Base-by-base conservation (phyloP, 306 rosid species). In the Quercus bicolor region DNA sequence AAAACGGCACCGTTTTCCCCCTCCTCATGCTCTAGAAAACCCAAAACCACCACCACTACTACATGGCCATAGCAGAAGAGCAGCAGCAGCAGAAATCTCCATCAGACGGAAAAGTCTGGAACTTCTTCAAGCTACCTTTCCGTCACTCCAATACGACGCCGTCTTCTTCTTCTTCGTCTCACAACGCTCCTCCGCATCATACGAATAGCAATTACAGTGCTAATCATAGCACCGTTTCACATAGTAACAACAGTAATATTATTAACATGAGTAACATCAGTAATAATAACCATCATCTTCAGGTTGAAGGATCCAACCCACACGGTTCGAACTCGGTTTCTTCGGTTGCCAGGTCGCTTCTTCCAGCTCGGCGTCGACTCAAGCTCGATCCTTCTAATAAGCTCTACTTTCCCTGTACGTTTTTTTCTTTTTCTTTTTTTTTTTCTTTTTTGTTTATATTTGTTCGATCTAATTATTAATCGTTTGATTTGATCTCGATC, bases 361-460 rank as follows among this genome's bases (percentile, higher is more conserved):
- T 96, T 51, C 99, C 91, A 0, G 88, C 93, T 33, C 93, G 98
- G 48, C 99, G 99, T 40, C 93, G 99, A 62, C 99, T 96, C 81
- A 96, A 90, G 93, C 99, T 96, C 68, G 99, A 96, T 88, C 99
- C 99, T 19, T 75, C 93, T 53, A 85, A 80, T 71, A 96, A 96
- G 85, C 99, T 96, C 64, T 96, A 86, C 86, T 96, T 96, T 70
- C 99, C 99, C 72, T 93, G 99, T 96, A 85, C 55, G 92, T 80
- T 28, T n/a, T 19, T 4, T 37, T 74, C 1, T 19, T 54, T 26
- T 5, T 37, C 2, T 71, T 19, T 5, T 19, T 37, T 19, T 5
- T 21, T 51, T 28, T 55, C 1, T 23, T 10, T 5, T 26, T 34
- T 8, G 1, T 26, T 6, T 37, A 3, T 71, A n/a, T 8, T 18